Percentiles rank a stretch among this genome's conserved stretches.
phyloP scores from a whole-genome alignment of 345 rosid genomes.

The Eucalyptus regnans region DNA sequence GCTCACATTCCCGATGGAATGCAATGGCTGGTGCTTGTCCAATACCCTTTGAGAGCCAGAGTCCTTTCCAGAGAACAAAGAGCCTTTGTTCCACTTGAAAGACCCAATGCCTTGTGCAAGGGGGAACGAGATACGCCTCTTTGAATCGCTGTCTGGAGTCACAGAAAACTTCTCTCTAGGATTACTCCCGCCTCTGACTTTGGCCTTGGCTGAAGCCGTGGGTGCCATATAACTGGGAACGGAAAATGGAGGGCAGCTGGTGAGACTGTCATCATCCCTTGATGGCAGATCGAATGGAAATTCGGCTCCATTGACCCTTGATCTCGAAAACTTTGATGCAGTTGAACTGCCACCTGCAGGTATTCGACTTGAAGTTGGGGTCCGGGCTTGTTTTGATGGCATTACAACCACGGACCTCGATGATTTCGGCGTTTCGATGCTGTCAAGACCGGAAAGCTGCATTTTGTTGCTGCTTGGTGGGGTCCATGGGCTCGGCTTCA shows the following conservation, averaged over 20 bases:
- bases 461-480: conserved; percentile 24
- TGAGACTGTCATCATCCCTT: conserved; percentile 90
- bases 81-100: neutral
- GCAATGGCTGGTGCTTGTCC: conserved; percentile 32
- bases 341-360: conserved; percentile 9
- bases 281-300: conserved; percentile 42
- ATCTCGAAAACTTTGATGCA: conserved; percentile 34
- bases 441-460: conserved; percentile 29
- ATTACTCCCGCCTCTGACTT: conserved; percentile 51
- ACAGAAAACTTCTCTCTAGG: conserved; percentile 53
- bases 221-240: conserved; percentile 92
- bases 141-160: conserved; percentile 52
- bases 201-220: conserved; percentile 80
- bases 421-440: conserved; percentile 59
- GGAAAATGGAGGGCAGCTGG: conserved; percentile 83
- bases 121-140: conserved; percentile 66
- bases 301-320: conserved; percentile 40
- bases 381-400: conserved; percentile 28
- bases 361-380: conserved; percentile 31
- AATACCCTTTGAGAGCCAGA: conserved; percentile 24
- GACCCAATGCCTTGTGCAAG: conserved; percentile 48
- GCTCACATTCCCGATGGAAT: conserved; percentile 59
- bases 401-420: conserved; percentile 38
- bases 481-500: conserved; percentile 45
- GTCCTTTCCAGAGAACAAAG: conserved; percentile 47